phyloP scores from a whole-genome alignment of 2,329 filamentous ascomycete species.

The Clarireedia paspali region DNA sequence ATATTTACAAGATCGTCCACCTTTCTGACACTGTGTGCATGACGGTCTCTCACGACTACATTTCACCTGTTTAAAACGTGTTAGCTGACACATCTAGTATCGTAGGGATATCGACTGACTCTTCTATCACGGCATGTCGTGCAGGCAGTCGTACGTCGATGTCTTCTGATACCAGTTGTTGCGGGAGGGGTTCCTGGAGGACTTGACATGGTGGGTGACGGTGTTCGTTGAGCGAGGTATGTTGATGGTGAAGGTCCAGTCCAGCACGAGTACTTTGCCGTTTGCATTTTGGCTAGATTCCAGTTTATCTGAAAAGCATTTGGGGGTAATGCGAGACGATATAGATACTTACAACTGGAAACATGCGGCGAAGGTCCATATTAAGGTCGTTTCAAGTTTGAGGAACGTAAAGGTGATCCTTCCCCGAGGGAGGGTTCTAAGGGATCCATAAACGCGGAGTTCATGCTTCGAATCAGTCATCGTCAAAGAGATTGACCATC shows the following conservation, averaged over 20 bases:
- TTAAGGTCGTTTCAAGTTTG: no score
- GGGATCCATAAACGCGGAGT: no score
- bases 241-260: background rate
- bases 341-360: background rate
- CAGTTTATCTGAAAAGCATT: background rate
- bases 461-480: no score
- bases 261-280: background rate
- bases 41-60: slow-evolving; percentile 1
- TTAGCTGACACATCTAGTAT: background rate
- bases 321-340: background rate
- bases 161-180: background rate
- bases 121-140: slow-evolving; percentile 4
- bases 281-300: background rate
- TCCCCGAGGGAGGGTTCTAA: no score
- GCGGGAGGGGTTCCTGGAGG: background rate
- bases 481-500: no score
- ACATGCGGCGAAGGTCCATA: background rate
- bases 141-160: slow-evolving; percentile 3
- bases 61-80: background rate
- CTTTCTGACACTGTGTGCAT: background rate
- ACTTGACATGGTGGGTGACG: background rate
- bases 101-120: background rate
- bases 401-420: no score
- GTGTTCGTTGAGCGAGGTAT: background rate
- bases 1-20: slow-evolving; percentile 1